Percentiles rank a stretch among this genome's conserved stretches.
These are phyloP conservation scores for Boletus fagicola DNA, from an alignment of 768 basidiomycete genomes.

Conservation along the genomic window DNA sequence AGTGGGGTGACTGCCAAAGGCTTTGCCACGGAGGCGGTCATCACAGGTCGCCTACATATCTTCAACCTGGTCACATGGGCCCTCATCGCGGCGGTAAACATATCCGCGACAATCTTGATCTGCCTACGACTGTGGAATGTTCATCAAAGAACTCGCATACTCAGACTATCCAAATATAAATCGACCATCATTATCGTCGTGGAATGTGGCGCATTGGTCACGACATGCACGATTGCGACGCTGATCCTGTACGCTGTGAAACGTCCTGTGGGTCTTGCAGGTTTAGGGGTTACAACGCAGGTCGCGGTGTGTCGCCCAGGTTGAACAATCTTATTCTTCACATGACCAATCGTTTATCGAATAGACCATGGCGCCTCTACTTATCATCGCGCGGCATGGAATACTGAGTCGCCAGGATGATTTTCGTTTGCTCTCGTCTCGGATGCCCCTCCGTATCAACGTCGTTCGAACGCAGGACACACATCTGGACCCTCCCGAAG, in stretches of 20 bases:
- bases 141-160: background rate
- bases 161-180: constrained; percentile 13
- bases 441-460: constrained; percentile 15
- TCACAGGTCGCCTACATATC: background rate
- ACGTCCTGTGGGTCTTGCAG: constrained; percentile 9
- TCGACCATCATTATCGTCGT: constrained; percentile 18
- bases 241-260: constrained; percentile 9
- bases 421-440: background rate
- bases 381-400: constrained; percentile 21
- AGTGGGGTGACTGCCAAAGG: constrained; percentile 9
- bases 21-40: background rate
- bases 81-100: constrained; percentile 18
- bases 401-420: constrained; percentile 3
- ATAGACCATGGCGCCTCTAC: constrained; percentile 16
- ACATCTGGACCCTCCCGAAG: background rate
- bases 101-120: constrained; percentile 18
- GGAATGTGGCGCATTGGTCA: constrained; percentile 25
- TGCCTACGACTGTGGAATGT: constrained; percentile 18
- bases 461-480: constrained; percentile 13
- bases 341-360: background rate
- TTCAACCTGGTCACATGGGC: constrained; percentile 17
- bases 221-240: constrained; percentile 13
- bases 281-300: constrained; percentile 22
- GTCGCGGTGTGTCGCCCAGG: constrained; percentile 12
- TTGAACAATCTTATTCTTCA: background rate